These are phyloP conservation scores for Plasmodium falciparum DNA, from an alignment of 169 alveolate genomes.

Conservation along the genomic window DNA sequence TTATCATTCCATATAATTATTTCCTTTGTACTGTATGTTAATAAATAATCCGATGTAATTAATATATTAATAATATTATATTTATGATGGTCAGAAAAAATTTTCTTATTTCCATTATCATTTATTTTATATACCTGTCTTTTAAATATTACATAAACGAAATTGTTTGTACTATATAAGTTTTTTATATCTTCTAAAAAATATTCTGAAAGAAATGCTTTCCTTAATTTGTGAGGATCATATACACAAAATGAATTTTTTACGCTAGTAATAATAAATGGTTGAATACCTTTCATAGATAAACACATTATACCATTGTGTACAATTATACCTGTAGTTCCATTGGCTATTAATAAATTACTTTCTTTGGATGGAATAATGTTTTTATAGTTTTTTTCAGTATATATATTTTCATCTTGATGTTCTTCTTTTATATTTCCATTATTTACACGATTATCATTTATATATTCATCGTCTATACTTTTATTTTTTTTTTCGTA, in stretches of 20 bases:
- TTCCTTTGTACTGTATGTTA: conserved; percentile 66
- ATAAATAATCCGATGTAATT: conserved; percentile 36
- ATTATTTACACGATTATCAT: background rate
- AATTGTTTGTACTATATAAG: conserved; percentile 25
- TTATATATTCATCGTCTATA: too few species aligned
- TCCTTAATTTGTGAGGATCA: conserved; percentile 59
- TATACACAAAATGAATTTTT: conserved; percentile 40
- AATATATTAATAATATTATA: conserved; percentile 36
- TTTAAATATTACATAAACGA: conserved; percentile 46
- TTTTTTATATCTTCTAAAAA: conserved; percentile 58
- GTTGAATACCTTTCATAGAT: conserved; percentile 43
- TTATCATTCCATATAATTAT: conserved; percentile 60
- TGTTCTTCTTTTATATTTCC: conserved; percentile 1
- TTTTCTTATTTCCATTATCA: conserved; percentile 39
- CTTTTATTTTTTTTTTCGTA: too few species aligned
- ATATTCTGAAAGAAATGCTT: conserved; percentile 38
- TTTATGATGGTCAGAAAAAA: conserved; percentile 10
- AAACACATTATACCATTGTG: conserved; percentile 74
- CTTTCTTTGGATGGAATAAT: conserved; percentile 37
- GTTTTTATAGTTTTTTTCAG: background rate
- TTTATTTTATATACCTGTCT: conserved; percentile 49
- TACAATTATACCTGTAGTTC: conserved; percentile 51
- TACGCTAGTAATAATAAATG: conserved; percentile 42
- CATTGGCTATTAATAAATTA: conserved; percentile 57
- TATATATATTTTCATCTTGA: background rate